Evolutionary conservation across 352 stramenopile species (phyloP), one percentile per base, ranked within the genome.

Genomic region (Pilasporangium apinafurcum): DNA sequence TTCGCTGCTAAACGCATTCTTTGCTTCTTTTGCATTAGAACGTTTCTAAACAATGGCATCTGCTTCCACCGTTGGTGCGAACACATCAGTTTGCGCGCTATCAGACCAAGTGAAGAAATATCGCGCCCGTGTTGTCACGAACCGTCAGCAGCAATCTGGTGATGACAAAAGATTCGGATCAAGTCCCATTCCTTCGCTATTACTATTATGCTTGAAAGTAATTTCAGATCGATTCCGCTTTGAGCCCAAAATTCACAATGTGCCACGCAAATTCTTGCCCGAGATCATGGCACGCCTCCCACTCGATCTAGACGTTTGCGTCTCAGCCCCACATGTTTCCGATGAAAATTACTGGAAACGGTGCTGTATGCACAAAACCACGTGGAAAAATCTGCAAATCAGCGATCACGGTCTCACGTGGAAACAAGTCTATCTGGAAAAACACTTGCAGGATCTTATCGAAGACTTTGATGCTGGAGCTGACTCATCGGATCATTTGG

Each of bases 331-430:
- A 1, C 83, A 94, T 52, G 83, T 97, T 30, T 87, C 78, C 33
- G 86, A 97, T 52, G 90, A 98, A 53, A 95, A 88, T 58, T 98
- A 97, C 63, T 98, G 91, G 91, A 97, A 97, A 53, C 70, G 81
- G 8, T 84, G 83, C 44, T 95, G 83, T 48, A 58, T 95, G 33
- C 75, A 67, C 48, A 77, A 85, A 33, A 71, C 60, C n/a, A 65
- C 66, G 26, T 97, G 88, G 90, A 85, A 91, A 44, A 96, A 96
- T 48, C 77, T 93, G 37, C 68, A 92, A 51, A 94, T 98, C 45
- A 43, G 56, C 1, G 80, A 96, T 28, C 92, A 98, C 46, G 87
- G 87, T 26, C 63, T 96, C 37, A 96, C 79, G 16, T 98, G 90
- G 92, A 97, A 97, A 67, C 90, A 98, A 54, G 70, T 97, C 22